Evolutionary conservation across 169 alveolate species (phyloP), one percentile per base, ranked within the genome.

Genomic region (Cryptosporidium ubiquitum): DNA sequence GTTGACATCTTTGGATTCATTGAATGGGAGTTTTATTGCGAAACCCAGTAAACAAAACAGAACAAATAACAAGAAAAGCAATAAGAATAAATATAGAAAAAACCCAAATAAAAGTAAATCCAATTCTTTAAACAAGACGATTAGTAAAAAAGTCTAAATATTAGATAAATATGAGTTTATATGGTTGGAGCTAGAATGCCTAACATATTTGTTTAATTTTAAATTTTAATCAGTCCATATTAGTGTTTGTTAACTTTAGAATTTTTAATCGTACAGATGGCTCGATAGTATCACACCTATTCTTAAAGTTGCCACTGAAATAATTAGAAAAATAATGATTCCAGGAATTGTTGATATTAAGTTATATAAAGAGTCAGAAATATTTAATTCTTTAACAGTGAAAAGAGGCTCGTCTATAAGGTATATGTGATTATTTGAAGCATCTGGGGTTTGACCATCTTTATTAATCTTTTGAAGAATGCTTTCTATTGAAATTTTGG

Each of bases 221-320:
- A 7, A 55, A 23, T 6, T 14, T 47, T 47, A 47, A 47, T 47
- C 20, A 61, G 26, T 61, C 3, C 26, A 14, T 14, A 37, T 61
- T 37, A 4, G 12, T 2, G 47, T 35, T 61, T 39, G 4, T 20
- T 1, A 61, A 14, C 49, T 61, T 10, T 35, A 61, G 49, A 14
- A 7, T 61, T 18, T 9, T 49, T 68, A 55, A 2, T 55, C 66
- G 10, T 10, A 9, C 35, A 70, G 49, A 12, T 33, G 57, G 47
- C 57, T 55, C n/a, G 74, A 84, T 40, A 69, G 18, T 31, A 69
- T 84, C 33, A 69, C 31, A 14, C 70, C 61, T 26, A 69, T 70
- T 29, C 84, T 84, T n/a, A 70, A 1, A 61, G 69, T 58, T 66
- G 84, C 75, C 40, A 86, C 29, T 29, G 93, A 84, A 29, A 84